phyloP scores from a whole-genome alignment of 1,284 basidiomycete genomes.

The Bothia castanella region DNA sequence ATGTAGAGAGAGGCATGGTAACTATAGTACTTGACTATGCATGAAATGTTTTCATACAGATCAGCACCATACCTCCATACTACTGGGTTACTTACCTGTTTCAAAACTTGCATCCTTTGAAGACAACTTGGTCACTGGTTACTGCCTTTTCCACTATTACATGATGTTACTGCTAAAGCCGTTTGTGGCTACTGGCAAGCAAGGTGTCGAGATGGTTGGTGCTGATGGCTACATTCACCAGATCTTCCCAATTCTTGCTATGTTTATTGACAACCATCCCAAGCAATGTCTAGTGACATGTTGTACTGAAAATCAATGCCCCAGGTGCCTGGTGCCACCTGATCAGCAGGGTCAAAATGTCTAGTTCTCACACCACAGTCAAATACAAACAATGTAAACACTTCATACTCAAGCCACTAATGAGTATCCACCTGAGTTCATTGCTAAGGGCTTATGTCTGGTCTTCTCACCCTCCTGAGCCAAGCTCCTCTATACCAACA shows the following conservation, averaged over 20 bases:
- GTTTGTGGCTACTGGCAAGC: neutral
- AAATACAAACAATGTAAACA: neutral
- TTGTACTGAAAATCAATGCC: too few relatives aligned
- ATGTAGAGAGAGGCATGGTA: too few relatives aligned
- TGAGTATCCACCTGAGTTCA: neutral
- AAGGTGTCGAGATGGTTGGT: neutral
- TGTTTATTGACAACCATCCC: too few relatives aligned
- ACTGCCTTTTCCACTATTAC: constrained; percentile 26
- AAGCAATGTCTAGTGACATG: too few relatives aligned
- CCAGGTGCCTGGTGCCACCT: neutral
- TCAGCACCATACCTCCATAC: constrained; percentile 15
- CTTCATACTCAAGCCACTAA: neutral
- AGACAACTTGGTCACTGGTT: neutral
- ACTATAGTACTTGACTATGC: too few relatives aligned
- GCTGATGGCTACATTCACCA: too few relatives aligned
- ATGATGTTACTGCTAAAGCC: constrained; percentile 22
- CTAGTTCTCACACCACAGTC: too few relatives aligned
- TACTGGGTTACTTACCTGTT: constrained; percentile 25
- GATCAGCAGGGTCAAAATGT: too few relatives aligned
- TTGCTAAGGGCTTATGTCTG: neutral
- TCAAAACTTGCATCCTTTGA: constrained; percentile 12
- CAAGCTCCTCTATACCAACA: neutral
- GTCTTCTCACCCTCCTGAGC: neutral
- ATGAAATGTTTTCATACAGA: too few relatives aligned
- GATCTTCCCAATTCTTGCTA: too few relatives aligned